Percentiles rank a stretch among this genome's conserved stretches.
Evolutionary conservation across 148 eudicot genomes (phyloP).

Genomic region (Amaranthus palmeri): DNA sequence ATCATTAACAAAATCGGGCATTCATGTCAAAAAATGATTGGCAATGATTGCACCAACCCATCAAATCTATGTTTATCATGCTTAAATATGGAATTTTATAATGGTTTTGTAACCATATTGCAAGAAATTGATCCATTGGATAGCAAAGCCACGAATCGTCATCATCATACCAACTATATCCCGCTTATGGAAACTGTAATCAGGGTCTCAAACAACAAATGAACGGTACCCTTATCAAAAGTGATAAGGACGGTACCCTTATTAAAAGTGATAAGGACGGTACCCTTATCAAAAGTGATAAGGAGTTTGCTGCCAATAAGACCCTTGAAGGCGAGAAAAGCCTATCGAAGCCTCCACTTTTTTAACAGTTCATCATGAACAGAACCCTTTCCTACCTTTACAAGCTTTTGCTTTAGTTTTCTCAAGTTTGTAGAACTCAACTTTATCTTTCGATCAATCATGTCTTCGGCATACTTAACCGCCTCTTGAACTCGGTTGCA

Average conservation of each 20-base stretch:
- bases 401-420: constrained; percentile 57
- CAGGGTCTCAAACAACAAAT: background rate
- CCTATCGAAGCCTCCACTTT: constrained; percentile 43
- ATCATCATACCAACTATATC: background rate
- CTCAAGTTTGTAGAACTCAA: constrained; percentile 47
- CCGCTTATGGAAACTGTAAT: background rate
- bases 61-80: background rate
- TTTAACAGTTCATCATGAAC: constrained; percentile 53
- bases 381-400: constrained; percentile 43
- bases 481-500: constrained; percentile 65
- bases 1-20: background rate
- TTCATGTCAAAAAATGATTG: background rate
- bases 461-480: constrained; percentile 76
- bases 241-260: too few relatives aligned
- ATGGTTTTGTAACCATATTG: background rate
- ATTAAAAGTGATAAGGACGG: too few relatives aligned
- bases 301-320: background rate
- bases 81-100: background rate
- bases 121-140: background rate
- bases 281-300: too few relatives aligned
- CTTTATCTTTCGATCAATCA: constrained; percentile 70
- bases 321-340: background rate
- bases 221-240: background rate
- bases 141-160: background rate
- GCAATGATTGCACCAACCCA: background rate